These are phyloP conservation scores for Globisporangium splendens DNA, from an alignment of 352 stramenopile genomes.

Conservation along the genomic window DNA sequence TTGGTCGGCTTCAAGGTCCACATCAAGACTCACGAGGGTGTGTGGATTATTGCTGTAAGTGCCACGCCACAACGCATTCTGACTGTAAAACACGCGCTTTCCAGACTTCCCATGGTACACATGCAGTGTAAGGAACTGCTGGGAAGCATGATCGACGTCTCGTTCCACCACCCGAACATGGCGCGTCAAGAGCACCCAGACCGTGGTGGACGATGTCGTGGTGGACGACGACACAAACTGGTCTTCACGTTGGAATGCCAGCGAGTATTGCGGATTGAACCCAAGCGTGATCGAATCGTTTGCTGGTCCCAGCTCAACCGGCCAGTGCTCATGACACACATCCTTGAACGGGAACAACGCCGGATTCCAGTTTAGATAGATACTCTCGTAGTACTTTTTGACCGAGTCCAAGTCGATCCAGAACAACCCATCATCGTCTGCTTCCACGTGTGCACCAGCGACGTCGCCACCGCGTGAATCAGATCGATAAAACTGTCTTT, in stretches of 20 bases:
- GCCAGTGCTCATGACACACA: conserved; percentile 83
- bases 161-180: conserved; percentile 86
- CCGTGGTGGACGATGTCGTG: conserved; percentile 33
- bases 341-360: conserved; percentile 86
- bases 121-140: conserved; percentile 90
- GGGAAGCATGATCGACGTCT: conserved; percentile 39
- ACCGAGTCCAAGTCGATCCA: conserved; percentile 95
- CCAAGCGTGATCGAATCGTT: conserved; percentile 91
- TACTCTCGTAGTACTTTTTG: conserved; percentile 88
- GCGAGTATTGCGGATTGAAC: conserved; percentile 93
- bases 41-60: conserved; percentile 93
- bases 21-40: conserved; percentile 84
- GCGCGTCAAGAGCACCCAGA: conserved; percentile 93
- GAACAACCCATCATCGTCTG: conserved; percentile 95
- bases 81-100: conserved; percentile 81
- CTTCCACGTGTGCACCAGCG: conserved; percentile 7
- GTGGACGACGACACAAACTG: conserved; percentile 11
- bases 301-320: conserved; percentile 67
- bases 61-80: conserved; percentile 70
- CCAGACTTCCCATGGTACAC: conserved; percentile 74
- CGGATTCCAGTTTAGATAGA: conserved; percentile 97
- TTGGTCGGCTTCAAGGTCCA: conserved; percentile 48
- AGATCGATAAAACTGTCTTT: conserved; percentile 45
- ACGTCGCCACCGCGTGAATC: conserved; percentile 5
- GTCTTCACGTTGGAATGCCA: conserved; percentile 52